Percentiles rank a stretch among this genome's conserved stretches.
Evolutionary conservation across 345 rosid species (phyloP).

Genomic region (Jatropha curcas): DNA sequence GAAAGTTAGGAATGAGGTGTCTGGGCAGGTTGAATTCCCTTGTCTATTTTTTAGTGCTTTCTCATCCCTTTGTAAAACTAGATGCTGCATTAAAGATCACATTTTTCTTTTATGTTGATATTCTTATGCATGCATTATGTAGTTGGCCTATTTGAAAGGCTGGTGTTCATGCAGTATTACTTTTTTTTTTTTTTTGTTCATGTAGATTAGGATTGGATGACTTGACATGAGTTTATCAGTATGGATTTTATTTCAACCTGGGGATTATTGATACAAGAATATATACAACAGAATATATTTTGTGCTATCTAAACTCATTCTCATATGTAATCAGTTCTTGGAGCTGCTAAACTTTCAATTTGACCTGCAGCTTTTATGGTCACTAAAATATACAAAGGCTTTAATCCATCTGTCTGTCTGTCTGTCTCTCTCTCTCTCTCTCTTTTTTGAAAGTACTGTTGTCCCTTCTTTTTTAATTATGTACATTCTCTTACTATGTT

Average conservation of each 20-base stretch:
- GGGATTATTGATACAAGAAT: no score
- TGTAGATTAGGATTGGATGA: background rate
- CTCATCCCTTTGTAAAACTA: background rate
- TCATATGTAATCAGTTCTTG: background rate
- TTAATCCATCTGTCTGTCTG: background rate
- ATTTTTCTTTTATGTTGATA: background rate
- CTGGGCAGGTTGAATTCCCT: background rate
- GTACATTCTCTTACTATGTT: background rate
- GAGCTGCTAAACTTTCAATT: constrained; percentile 1
- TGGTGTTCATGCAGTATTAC: background rate
- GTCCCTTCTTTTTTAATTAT: background rate
- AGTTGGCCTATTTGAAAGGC: background rate
- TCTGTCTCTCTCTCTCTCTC: no score
- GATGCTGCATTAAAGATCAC: background rate
- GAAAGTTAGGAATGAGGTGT: background rate
- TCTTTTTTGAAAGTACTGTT: no score
- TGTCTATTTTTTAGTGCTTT: background rate
- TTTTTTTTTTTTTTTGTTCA: background rate
- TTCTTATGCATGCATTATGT: background rate
- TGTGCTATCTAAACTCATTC: background rate
- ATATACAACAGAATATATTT: no score
- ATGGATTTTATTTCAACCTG: no score
- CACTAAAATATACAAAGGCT: background rate
- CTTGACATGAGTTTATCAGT: background rate
- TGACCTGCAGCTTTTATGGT: constrained; percentile 1